Base-by-base conservation (phyloP, 345 rosid species). In the Rhizophora apiculata region DNA sequence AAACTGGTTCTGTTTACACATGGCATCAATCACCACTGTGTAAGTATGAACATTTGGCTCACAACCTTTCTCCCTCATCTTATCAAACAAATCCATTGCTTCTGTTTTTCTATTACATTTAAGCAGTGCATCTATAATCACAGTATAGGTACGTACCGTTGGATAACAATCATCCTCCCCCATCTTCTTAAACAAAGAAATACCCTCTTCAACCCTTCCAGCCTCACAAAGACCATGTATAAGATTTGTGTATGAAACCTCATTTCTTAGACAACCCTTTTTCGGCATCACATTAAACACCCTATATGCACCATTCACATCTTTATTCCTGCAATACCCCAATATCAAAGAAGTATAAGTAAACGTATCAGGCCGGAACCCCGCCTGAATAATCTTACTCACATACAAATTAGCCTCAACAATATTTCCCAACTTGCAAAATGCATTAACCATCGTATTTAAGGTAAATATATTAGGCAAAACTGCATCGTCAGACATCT, bases 141-240 rank as follows among this genome's bases (percentile, higher is more conserved):
- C 96, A 0, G 97, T 93, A 65, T 87, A 93, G 49, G 97, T 89
- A 67, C 88, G 88, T 54, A 89, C 93, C 1, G 92, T 85, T 2
- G 96, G 94, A 65, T 60, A 18, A 68, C 96, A 89, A 49, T 74
- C 73, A 36, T 89, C 97, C 21, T 83, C 88, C 53, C 72, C 82
- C 96, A 93, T 93, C 74, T 71, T 67, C 75, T 65, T 64, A 75
- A 83, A 80, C 88, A 93, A 78, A 8, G 81, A 60, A 68, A 91
- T 64, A 36, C 89, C 98, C 68, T 89, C 91, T 78, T 88, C 91
- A 20, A 93, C 64, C 71, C 84, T 81, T 66, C 80, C 77, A 32
- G 72, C 87, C 68, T 85, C 87, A 68, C 96, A 90, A 34, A 93
- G 88, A 66, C 97, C 98, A 70, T 89, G 93, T 32, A 93, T 83